These are phyloP conservation scores for Monosporascus sp. DNA, from an alignment of 2,329 filamentous ascomycete genomes.

Conservation along the genomic window DNA sequence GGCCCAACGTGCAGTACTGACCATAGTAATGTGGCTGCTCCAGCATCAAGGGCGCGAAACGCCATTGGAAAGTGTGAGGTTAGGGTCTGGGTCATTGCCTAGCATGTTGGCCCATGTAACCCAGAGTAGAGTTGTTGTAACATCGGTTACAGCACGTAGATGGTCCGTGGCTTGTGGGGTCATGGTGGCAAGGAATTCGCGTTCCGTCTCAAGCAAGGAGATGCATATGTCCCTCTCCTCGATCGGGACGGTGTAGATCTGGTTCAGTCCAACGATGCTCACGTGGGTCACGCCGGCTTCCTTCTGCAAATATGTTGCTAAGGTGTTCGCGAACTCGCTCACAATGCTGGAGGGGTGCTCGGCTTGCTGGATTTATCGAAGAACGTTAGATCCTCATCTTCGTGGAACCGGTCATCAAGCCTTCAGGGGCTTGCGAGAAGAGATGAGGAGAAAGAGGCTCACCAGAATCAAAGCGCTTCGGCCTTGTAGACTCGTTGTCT, in stretches of 20 bases:
- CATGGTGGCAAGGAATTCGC: conserved; percentile 7
- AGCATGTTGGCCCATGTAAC: conserved; percentile 10
- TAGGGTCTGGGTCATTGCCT: neutral
- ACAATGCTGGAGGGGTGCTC: neutral
- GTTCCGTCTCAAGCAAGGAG: conserved; percentile 6
- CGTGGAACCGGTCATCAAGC: neutral
- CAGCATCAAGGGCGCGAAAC: no score
- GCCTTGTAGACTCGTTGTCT: neutral
- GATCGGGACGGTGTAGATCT: neutral
- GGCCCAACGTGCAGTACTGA: no score
- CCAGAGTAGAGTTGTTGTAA: conserved; percentile 6
- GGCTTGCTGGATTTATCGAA: neutral
- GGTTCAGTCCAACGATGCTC: neutral
- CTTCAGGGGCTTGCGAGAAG: conserved; percentile 17
- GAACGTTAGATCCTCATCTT: neutral
- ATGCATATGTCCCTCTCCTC: conserved; percentile 1
- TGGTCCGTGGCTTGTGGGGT: neutral
- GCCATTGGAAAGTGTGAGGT: conserved; percentile 8
- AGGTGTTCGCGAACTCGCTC: neutral
- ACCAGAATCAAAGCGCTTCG: conserved; percentile 27
- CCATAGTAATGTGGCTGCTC: no score
- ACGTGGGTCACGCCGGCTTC: neutral
- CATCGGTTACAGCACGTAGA: conserved; percentile 6
- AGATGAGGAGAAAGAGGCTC: conserved; percentile 37
- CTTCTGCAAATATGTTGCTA: conserved; percentile 1